phyloP scores from a whole-genome alignment of 495 filamentous ascomycete species.

The Tuber calosporum region DNA sequence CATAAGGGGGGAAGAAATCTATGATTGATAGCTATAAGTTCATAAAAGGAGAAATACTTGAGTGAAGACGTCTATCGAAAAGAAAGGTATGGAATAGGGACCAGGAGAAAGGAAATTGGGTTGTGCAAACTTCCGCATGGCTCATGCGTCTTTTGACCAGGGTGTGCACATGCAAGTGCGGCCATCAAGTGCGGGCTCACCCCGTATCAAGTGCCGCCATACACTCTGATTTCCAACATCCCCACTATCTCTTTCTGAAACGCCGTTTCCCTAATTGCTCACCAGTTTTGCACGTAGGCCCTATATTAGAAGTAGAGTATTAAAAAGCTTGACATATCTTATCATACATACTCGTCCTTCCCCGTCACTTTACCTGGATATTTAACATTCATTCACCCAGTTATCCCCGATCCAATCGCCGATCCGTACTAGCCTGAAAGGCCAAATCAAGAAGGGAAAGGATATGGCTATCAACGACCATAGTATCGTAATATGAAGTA shows the following conservation, averaged over 20 bases:
- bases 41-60: too few species aligned
- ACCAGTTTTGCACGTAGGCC: background rate
- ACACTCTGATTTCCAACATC: too few species aligned
- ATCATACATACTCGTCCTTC: background rate
- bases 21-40: too few species aligned
- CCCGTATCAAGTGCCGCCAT: too few species aligned
- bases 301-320: background rate
- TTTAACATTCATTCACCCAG: background rate
- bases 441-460: background rate
- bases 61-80: too few species aligned
- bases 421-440: background rate
- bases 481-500: background rate
- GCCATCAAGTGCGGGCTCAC: too few species aligned
- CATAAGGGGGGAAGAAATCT: too few species aligned
- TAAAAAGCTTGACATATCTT: background rate
- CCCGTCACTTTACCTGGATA: background rate
- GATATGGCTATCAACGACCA: background rate
- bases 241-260: background rate
- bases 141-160: too few species aligned
- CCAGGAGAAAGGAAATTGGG: too few species aligned
- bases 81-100: too few species aligned
- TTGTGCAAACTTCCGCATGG: too few species aligned
- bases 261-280: background rate
- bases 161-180: too few species aligned
- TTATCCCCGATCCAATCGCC: background rate